Base-by-base conservation (phyloP, 331 rosid species). In the Cydonia oblonga region DNA sequence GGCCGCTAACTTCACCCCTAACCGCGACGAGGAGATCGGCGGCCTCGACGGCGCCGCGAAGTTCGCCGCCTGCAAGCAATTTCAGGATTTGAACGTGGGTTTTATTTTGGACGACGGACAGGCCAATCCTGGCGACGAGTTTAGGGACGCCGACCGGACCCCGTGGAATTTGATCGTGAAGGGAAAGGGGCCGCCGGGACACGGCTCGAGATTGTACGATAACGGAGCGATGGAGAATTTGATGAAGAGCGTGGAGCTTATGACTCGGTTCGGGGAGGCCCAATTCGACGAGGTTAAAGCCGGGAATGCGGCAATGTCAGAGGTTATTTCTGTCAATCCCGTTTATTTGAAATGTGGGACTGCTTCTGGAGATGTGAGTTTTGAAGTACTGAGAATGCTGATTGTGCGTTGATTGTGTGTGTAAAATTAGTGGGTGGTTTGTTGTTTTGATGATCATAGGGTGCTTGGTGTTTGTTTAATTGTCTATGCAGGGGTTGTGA, bases 41-140 rank as follows among this genome's bases (percentile, higher is more conserved):
- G 96, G 98, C 26, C 2, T 69, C 1, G 78, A 76, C 28, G 96
- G 97, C 30, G 82, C 84, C 2, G 81, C 69, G 5, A 79, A 69
- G 84, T 90, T 93, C 68, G 84, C 81, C 2, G 73, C 29, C 4
- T 93, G 96, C 2, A 57, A 83, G 72, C 82, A 89, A 16, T 89
- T 93, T n/a, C 60, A 56, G 54, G 75, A 67, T 1, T 77, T 93
- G 82, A 85, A 84, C 5, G 85, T 90, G 3, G 98, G 96, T n/a
- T 90, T 93, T 25, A 79, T 75, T 38, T 49, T 93, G 78, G 98
- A 93, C 63, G 98, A 93, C 72, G 98, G 98, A 1, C 98, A 89
- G 81, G 96, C 98, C 5, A 81, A 84, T 1, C 85, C 88, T 0
- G 85, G 85, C 7, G 95, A 90, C 2, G 91, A 90, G 32, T 89